Conservation (phyloP, 768 basidiomycete species). For the Lenzites betulinus region DNA sequence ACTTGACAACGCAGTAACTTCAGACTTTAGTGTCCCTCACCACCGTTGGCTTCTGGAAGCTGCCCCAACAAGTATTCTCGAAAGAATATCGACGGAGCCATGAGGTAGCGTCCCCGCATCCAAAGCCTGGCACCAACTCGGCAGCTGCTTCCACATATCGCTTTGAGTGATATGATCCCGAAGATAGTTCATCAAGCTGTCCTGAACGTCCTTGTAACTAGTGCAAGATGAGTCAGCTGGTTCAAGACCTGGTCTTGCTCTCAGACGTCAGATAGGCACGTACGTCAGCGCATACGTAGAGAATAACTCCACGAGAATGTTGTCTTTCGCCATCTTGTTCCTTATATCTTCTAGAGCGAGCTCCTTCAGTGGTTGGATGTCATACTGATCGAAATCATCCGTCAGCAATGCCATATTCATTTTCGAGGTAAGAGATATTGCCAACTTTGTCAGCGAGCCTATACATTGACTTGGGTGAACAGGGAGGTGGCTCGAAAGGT, state of each 20-base stretch:
- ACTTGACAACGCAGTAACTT: too few species aligned
- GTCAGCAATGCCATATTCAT: background rate
- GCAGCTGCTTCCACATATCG: background rate
- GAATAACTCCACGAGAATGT: conserved; percentile 28
- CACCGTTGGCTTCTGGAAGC: too few species aligned
- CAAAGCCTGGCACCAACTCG: background rate
- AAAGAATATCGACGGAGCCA: too few species aligned
- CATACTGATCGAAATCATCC: conserved; percentile 5
- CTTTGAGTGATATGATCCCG: background rate
- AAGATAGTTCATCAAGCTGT: background rate
- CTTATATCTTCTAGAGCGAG: conserved; percentile 19
- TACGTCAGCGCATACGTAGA: conserved; percentile 20
- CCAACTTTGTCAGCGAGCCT: conserved; percentile 25
- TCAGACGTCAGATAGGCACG: background rate
- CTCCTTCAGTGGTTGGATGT: conserved; percentile 13
- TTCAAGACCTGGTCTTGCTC: background rate
- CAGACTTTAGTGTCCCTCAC: too few species aligned
- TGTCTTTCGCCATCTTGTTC: conserved; percentile 17
- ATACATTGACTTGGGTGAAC: conserved; percentile 33
- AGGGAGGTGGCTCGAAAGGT: conserved; percentile 4
- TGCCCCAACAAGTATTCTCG: too few species aligned
- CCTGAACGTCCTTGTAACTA: background rate
- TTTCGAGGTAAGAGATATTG: background rate
- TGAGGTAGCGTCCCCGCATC: background rate
- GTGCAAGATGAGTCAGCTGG: background rate